A percentile compares a stretch with the other conserved stretches of the same genome.
phyloP scores from a whole-genome alignment of 352 stramenopile genomes.

The Thraustotheca clavata region DNA sequence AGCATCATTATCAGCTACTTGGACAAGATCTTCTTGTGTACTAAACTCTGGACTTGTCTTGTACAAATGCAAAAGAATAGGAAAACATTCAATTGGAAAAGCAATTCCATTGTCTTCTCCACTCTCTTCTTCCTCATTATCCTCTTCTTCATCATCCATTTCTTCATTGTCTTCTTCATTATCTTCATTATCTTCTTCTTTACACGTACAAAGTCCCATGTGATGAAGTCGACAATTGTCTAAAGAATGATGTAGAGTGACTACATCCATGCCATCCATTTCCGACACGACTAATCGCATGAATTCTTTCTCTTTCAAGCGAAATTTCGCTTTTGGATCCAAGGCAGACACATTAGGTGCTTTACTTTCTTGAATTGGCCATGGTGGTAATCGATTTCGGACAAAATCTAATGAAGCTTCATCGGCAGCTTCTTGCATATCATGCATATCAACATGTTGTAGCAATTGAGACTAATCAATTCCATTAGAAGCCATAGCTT shows the following conservation, averaged over 20 bases:
- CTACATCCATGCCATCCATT: conserved; percentile 44
- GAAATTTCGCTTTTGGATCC: conserved; percentile 36
- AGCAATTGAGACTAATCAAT: conserved; percentile 31
- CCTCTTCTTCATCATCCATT: conserved; percentile 23
- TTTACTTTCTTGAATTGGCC: conserved; percentile 9
- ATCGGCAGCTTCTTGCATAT: conserved; percentile 62
- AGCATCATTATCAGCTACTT: conserved; percentile 39
- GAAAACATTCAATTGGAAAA: conserved; percentile 52
- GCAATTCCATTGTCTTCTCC: conserved; percentile 37
- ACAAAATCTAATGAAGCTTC: conserved; percentile 69
- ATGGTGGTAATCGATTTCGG: conserved; percentile 59
- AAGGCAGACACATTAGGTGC: conserved; percentile 33
- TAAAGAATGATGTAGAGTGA: conserved; percentile 62
- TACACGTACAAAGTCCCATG: conserved; percentile 73
- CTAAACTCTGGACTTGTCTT: conserved; percentile 29
- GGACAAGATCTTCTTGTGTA: conserved; percentile 33
- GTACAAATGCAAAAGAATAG: conserved; percentile 68
- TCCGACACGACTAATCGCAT: conserved; percentile 61
- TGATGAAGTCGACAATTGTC: conserved; percentile 74
- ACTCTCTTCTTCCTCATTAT: conserved; percentile 26
- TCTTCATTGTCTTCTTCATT: conserved; percentile 25
- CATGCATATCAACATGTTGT: conserved; percentile 33
- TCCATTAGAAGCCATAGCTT: neutral
- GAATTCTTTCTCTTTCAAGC: conserved; percentile 60
- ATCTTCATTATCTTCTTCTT: conserved; percentile 23